A percentile compares a stretch with the other conserved stretches of the same genome.
These are phyloP conservation scores for Marchantia polymorpha DNA, from an alignment of 225 moss, liverwort and hornwort species.

Conservation along the genomic window DNA sequence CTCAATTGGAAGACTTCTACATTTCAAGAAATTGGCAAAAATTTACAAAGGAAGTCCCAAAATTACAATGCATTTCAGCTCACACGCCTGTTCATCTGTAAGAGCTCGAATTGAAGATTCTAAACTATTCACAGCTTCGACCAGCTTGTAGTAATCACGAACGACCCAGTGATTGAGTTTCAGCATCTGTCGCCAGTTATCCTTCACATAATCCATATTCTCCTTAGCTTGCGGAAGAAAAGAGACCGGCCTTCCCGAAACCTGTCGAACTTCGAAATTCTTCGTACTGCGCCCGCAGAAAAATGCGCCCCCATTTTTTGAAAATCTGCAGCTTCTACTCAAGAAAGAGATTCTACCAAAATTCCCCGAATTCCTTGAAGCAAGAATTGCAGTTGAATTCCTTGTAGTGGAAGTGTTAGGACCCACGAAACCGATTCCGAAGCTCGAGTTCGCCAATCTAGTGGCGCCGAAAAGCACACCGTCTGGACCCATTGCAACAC, in stretches of 20 bases:
- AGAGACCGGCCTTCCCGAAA: background rate
- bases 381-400: background rate
- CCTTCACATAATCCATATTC: slow-evolving; percentile 40
- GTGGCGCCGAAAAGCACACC: background rate
- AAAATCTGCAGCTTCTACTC: background rate
- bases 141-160: slow-evolving; percentile 73
- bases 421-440: background rate
- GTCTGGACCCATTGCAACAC: background rate
- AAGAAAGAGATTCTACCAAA: background rate
- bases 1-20: background rate
- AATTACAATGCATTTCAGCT: background rate
- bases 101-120: slow-evolving; percentile 51
- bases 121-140: slow-evolving; percentile 65
- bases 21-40: background rate
- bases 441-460: background rate
- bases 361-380: background rate
- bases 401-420: background rate
- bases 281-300: background rate
- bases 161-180: slow-evolving; percentile 91
- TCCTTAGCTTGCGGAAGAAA: slow-evolving; percentile 30
- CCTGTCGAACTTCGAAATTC: background rate
- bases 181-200: slow-evolving; percentile 59
- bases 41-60: background rate
- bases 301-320: background rate
- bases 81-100: slow-evolving; percentile 53